phyloP scores from a whole-genome alignment of 2,329 filamentous ascomycete species.

The Phaeomoniella chlamydospora region DNA sequence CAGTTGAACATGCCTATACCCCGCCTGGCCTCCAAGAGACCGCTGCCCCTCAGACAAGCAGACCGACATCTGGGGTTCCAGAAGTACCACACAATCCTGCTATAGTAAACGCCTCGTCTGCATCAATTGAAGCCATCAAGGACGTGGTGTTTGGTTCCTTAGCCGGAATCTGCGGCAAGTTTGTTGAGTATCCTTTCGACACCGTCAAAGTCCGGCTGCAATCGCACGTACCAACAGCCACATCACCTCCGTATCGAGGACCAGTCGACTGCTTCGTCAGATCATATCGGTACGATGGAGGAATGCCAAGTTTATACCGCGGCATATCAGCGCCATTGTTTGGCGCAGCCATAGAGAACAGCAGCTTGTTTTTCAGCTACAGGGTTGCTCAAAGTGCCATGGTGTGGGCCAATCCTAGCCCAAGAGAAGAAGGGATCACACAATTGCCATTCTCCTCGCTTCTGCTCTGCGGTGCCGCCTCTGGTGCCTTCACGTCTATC shows the following conservation, averaged over 20 bases:
- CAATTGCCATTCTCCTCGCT: conserved; percentile 60
- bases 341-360: conserved; percentile 83
- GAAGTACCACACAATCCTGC: conserved; percentile 18
- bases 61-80: conserved; percentile 1
- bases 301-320: conserved; percentile 70
- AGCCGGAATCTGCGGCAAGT: conserved; percentile 81
- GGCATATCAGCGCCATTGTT: conserved; percentile 84
- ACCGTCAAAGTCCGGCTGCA: conserved; percentile 96
- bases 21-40: neutral
- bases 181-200: conserved; percentile 97
- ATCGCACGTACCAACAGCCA: conserved; percentile 47
- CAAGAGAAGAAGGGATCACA: conserved; percentile 14
- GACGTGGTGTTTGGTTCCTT: conserved; percentile 78
- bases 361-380: conserved; percentile 86
- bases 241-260: conserved; percentile 51
- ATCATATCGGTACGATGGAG: conserved; percentile 70
- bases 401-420: conserved; percentile 45
- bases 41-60: neutral
- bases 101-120: conserved; percentile 15
- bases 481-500: conserved; percentile 78
- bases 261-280: conserved; percentile 72
- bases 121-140: conserved; percentile 52
- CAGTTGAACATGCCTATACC: neutral
- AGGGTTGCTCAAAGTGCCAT: conserved; percentile 48
- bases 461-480: conserved; percentile 67